Base-by-base conservation (phyloP, 495 filamentous ascomycete species). In the Aspergillus haitiensis region DNA sequence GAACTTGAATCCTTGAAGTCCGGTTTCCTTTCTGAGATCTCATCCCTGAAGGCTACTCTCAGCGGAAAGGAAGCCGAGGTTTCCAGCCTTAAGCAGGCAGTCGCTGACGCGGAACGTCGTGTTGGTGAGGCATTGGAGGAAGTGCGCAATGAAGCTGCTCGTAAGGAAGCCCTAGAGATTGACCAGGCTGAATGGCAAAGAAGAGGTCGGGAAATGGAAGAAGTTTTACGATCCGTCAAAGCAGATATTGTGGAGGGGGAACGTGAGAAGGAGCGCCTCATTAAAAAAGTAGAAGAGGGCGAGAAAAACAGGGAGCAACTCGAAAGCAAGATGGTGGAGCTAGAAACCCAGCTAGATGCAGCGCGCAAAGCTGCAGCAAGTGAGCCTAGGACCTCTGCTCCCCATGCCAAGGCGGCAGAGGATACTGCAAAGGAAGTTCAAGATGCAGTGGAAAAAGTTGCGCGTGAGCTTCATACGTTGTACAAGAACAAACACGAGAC, bases 401-500 rank as follows among this genome's bases (percentile, higher is more conserved):
- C 52, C 6, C 45, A 58, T 2, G 52, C 52, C 7, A 68, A 62
- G 7, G 55, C 66, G 9, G 69, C 73, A 7, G 73, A 75, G 40
- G 72, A 74, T 13, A 75, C 78, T 13, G 74, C 78, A 7, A 79
- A 76, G 0, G 78, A 81, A 42, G 85, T 92, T 16, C 91, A 97
- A 63, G 85, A 91, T 37, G 93, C 95, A 13, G 90, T 98, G n/a
- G 90, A 93, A 72, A 89, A 88, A 59, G 90, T 96, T 33, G 93
- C 90, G 3, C 82, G 88, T 10, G 94, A 98, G 65, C 81, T 98
- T 27, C 94, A 98, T 67, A 81, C 84, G 0, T 80, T 96, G n/a
- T 98, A 98, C 79, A 97, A 97, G 75, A 82, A 84, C 69, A 98
- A 98, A 70, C 95, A 98, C 69, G 93, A 97, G 75, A 88, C 85